Evolutionary conservation across 345 rosid genomes (phyloP).

Genomic region (Citrus australasica): DNA sequence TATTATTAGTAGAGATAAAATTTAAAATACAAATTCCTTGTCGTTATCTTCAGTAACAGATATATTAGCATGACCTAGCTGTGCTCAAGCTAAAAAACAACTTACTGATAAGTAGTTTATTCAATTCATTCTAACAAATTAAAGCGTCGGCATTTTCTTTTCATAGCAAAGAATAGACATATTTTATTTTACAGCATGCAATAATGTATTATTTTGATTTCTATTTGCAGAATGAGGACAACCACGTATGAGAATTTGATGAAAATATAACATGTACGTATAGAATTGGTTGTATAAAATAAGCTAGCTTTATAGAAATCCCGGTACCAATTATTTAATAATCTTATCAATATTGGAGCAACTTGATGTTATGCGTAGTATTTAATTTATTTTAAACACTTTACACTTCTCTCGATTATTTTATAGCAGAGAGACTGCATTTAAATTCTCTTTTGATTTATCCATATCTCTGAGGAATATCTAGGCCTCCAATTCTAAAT

Average conservation of each 20-base stretch:
- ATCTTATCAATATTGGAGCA: not conserved
- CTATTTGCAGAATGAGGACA: too few relatives aligned
- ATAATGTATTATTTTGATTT: too few relatives aligned
- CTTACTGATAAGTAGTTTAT: not conserved
- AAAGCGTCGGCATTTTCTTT: not conserved
- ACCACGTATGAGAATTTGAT: not conserved
- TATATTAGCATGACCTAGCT: not conserved
- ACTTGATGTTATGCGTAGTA: not conserved
- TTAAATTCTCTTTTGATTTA: slow-evolving; percentile 8
- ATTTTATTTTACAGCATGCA: not conserved
- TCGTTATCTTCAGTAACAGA: not conserved
- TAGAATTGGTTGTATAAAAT: not conserved
- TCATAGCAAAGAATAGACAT: not conserved
- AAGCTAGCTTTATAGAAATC: not conserved
- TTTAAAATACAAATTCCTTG: not conserved
- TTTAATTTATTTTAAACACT: not conserved
- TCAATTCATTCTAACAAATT: not conserved
- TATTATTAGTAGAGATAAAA: not conserved
- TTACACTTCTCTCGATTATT: not conserved
- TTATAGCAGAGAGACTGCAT: slow-evolving; percentile 3
- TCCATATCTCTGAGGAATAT: slow-evolving; percentile 16
- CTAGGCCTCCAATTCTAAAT: not conserved
- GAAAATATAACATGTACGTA: not conserved
- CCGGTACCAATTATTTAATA: not conserved
- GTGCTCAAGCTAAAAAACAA: too few relatives aligned